Base-by-base conservation (phyloP, 768 basidiomycete species). In the Lentinula raphanica region DNA sequence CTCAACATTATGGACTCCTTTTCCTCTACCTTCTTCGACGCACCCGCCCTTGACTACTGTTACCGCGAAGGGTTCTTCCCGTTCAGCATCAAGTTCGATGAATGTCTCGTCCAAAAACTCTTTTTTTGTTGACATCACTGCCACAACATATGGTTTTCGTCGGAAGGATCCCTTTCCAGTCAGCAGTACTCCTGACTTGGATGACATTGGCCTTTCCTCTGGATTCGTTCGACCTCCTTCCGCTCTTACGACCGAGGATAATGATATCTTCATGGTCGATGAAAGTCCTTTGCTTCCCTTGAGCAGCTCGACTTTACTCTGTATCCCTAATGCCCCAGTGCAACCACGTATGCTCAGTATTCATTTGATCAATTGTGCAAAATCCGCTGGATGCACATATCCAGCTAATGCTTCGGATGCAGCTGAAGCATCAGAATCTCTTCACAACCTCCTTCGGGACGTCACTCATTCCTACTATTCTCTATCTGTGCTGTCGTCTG, bases 401-500 rank as follows among this genome's bases (percentile, higher is more conserved):
- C 49, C 68, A 6, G 39, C 54, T n/a, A 32, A 68, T 65, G 35
- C 65, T 59, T n/a, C 63, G 63, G 46, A 58, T 67, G 40, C 73
- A 75, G 38, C 65, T 68, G n/a, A 66, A 68, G 40, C 73, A 75
- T 36, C 65, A 68, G n/a, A 66, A 68, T 54, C 71, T 68, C 56
- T 28, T 49, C 66, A 64, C 29, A 23, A 1, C 17, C 66, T 80
- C 13, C 72, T 76, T 49, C 65, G 62, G 25, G 90, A 91, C 55
- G 79, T 92, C 64, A 81, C 86, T 17, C 76, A 71, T 44, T 92
- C 84, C 65, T 92, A 79, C 65, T 77, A 88, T 63, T 87, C 88
- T 59, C 79, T 94, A 17, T 75, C 84, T 2, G 77, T 90, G 28
- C 80, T 92, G 9, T 78, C 84, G 2, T 70, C 70, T 25, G 67